These are phyloP conservation scores for Nigrospora oryzae DNA, from an alignment of 2,329 filamentous ascomycete species.

Conservation along the genomic window DNA sequence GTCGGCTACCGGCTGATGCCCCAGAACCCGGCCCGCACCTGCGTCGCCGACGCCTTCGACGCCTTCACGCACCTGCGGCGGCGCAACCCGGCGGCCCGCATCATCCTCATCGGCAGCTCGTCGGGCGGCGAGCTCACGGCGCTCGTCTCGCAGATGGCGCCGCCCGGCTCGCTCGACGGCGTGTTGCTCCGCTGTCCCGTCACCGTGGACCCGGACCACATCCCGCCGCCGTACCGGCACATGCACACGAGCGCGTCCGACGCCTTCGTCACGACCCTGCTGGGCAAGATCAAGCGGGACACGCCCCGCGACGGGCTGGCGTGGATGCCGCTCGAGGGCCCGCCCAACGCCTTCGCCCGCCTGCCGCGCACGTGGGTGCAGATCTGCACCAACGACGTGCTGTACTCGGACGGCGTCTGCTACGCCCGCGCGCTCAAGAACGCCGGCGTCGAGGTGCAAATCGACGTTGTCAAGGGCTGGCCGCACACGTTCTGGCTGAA, in stretches of 20 bases:
- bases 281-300: constrained; percentile 21
- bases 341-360: constrained; percentile 15
- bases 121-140: constrained; percentile 39
- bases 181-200: constrained; percentile 39
- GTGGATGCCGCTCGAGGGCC: constrained; percentile 31
- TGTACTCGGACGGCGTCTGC: constrained; percentile 43
- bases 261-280: constrained; percentile 26
- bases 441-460: constrained; percentile 28
- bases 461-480: constrained; percentile 35
- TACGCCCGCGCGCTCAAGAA: constrained; percentile 33
- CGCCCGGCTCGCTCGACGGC: constrained; percentile 22
- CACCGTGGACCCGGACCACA: constrained; percentile 29
- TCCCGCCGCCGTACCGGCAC: constrained; percentile 24
- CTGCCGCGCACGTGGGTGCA: constrained; percentile 38
- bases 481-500: constrained; percentile 46
- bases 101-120: constrained; percentile 34
- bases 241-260: constrained; percentile 30
- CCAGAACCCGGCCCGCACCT: constrained; percentile 25
- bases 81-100: constrained; percentile 6
- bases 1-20: constrained; percentile 38
- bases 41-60: constrained; percentile 31
- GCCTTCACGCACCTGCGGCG: constrained; percentile 20
- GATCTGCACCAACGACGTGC: constrained; percentile 39
- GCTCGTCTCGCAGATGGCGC: constrained; percentile 26
- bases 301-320: constrained; percentile 30